Base-by-base conservation (phyloP, 768 basidiomycete species). In the Candolleomyces efflorescens region DNA sequence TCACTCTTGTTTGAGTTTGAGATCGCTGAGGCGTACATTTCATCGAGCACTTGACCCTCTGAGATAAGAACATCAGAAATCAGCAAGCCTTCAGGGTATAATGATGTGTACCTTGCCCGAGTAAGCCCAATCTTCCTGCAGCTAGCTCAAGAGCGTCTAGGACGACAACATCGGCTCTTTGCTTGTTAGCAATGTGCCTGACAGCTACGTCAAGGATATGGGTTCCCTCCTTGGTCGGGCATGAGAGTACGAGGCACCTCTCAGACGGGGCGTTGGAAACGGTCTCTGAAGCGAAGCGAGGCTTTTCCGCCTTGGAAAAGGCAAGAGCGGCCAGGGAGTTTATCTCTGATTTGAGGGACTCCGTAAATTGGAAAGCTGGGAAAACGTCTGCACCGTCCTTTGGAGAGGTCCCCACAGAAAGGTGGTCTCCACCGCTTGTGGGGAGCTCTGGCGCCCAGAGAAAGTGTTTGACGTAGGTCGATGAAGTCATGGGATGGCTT, bases 101-200 rank as follows among this genome's bases (percentile, higher is more conserved):
- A n/a, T n/a, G n/a, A n/a, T n/a, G n/a, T n/a, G n/a, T 48, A 62
- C 60, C 59, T 58, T 60, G 46, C 18, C 61, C 61, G 32, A 62
- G 52, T 23, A 37, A 26, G 22, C 61, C 61, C 17, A 50, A 53
- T 46, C 58, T 49, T 20, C 59, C 59, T n/a, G 54, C 32, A 36
- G 61, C 63, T 1, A 64, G 32, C 55, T 64, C 58, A 6, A 64
- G 48, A 11, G 63, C 58, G 45, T 64, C 63, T 24, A 64, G 43
- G 43, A 62, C 55, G 12, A 64, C 24, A 26, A 64, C 52, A 53
- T 58, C 56, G 3, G 59, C 59, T 22, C 46, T 20, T 15, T 53
- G 56, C 36, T 54, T 24, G 15, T 55, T 32, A 23, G 55, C 59
- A 5, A 45, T 43, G 9, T 46, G 38, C 53, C 53, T 53, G 37